Evolutionary conservation across 2,329 filamentous ascomycete genomes (phyloP).

Genomic region (Alternaria infectoria): DNA sequence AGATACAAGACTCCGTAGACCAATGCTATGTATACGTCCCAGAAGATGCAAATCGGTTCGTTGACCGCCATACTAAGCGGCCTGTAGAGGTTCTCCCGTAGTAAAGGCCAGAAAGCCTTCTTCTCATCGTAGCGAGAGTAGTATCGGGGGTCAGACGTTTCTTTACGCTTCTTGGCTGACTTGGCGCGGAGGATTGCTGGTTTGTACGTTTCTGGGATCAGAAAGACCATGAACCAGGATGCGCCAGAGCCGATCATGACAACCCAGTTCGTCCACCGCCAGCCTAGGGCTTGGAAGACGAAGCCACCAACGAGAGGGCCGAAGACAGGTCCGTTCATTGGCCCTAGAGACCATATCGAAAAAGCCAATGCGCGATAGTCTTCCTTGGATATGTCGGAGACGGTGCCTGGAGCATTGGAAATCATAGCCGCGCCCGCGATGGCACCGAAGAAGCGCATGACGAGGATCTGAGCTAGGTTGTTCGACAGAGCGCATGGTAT

Average conservation of each 20-base stretch:
- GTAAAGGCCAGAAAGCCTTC: slow-evolving; percentile 66
- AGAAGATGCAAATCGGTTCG: slow-evolving; percentile 87
- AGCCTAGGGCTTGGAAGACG: slow-evolving; percentile 76
- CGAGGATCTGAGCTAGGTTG: slow-evolving; percentile 71
- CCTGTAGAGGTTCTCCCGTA: slow-evolving; percentile 77
- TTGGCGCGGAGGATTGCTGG: slow-evolving; percentile 74
- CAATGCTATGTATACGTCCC: slow-evolving; percentile 73
- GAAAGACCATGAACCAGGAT: slow-evolving; percentile 64
- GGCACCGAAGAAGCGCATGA: slow-evolving; percentile 75
- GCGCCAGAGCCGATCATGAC: slow-evolving; percentile 68
- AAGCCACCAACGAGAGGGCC: slow-evolving; percentile 81
- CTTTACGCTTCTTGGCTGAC: slow-evolving; percentile 70
- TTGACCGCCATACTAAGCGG: slow-evolving; percentile 79
- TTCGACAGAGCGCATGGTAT: slow-evolving; percentile 74
- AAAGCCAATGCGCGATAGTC: slow-evolving; percentile 83
- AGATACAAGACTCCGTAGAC: slow-evolving; percentile 88
- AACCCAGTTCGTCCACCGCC: slow-evolving; percentile 85
- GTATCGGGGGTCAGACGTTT: slow-evolving; percentile 77
- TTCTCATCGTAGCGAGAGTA: slow-evolving; percentile 81
- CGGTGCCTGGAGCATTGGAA: slow-evolving; percentile 79
- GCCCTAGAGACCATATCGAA: slow-evolving; percentile 81
- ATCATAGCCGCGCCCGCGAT: slow-evolving; percentile 81
- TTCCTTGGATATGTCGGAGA: slow-evolving; percentile 82
- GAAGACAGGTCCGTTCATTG: slow-evolving; percentile 43
- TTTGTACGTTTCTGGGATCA: slow-evolving; percentile 80